These are phyloP conservation scores for Zygoascus ofunaensis DNA, from an alignment of 805 yeast species.

Conservation along the genomic window DNA sequence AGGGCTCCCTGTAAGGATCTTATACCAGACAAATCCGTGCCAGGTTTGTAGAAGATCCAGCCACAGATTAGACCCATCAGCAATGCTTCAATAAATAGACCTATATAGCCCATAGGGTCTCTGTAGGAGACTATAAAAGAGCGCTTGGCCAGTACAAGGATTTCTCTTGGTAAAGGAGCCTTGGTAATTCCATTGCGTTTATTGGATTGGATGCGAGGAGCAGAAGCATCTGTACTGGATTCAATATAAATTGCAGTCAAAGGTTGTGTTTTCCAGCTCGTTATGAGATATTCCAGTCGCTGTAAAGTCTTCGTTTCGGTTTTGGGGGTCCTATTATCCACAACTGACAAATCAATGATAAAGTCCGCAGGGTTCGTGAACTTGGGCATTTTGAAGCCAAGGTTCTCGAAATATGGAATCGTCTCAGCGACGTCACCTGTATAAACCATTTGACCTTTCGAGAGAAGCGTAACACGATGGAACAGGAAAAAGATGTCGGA, in stretches of 20 bases:
- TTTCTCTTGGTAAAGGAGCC: constrained; percentile 37
- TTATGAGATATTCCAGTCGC: constrained; percentile 30
- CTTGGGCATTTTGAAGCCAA: constrained; percentile 39
- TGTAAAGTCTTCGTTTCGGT: constrained; percentile 29
- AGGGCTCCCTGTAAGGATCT: constrained; percentile 47
- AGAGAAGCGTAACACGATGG: constrained; percentile 57
- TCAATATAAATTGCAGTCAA: background rate
- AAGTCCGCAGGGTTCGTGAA: constrained; percentile 55
- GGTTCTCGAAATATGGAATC: constrained; percentile 39
- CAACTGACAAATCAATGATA: constrained; percentile 47
- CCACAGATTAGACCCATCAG: constrained; percentile 57
- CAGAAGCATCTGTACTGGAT: background rate
- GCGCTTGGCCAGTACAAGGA: constrained; percentile 37
- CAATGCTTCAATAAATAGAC: constrained; percentile 38
- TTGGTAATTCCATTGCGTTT: constrained; percentile 8
- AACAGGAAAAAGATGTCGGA: constrained; percentile 62
- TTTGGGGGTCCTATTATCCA: constrained; percentile 39
- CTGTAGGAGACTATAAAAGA: constrained; percentile 39
- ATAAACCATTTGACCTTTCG: constrained; percentile 45
- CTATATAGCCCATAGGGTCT: constrained; percentile 42
- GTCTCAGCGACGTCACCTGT: constrained; percentile 40
- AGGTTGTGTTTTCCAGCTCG: constrained; percentile 32
- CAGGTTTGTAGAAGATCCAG: constrained; percentile 67
- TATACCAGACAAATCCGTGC: constrained; percentile 50
- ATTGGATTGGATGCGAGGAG: background rate